Conservation (phyloP, 495 filamentous ascomycete species). For the Tuber indicum region DNA sequence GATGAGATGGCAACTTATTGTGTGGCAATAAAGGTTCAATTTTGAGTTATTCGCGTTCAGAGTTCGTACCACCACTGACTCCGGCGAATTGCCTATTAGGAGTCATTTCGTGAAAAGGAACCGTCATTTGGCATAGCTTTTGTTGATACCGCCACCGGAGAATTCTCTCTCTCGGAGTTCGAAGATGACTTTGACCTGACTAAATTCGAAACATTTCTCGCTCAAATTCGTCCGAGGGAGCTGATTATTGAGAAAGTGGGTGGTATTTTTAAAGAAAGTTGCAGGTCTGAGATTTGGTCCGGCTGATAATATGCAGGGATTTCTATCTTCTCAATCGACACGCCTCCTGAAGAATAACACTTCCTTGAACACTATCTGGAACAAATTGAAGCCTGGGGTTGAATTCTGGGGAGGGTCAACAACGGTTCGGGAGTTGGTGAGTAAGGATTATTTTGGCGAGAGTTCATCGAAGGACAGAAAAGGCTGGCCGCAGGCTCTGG, state of each 20-base stretch:
- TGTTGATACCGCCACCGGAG: slow-evolving; percentile 91
- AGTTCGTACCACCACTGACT: background rate
- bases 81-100: slow-evolving; percentile 40
- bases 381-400: slow-evolving; percentile 74
- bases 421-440: slow-evolving; percentile 74
- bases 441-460: slow-evolving; percentile 69
- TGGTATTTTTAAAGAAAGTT: background rate
- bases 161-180: slow-evolving; percentile 89
- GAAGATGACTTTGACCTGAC: slow-evolving; percentile 89
- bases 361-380: slow-evolving; percentile 88
- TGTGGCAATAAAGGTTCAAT: slow-evolving; percentile 69
- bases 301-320: slow-evolving; percentile 35
- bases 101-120: slow-evolving; percentile 64
- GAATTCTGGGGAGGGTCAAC: slow-evolving; percentile 91
- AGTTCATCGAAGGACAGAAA: slow-evolving; percentile 56
- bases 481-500: slow-evolving; percentile 73
- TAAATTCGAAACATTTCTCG: slow-evolving; percentile 95
- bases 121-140: slow-evolving; percentile 89
- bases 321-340: slow-evolving; percentile 70
- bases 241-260: slow-evolving; percentile 77
- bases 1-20: slow-evolving; percentile 97
- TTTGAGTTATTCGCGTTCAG: background rate
- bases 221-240: slow-evolving; percentile 85
- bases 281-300: background rate
- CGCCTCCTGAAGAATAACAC: slow-evolving; percentile 98